phyloP scores from a whole-genome alignment of 2,329 filamentous ascomycete species.

The Ceratocystis smalleyi region DNA sequence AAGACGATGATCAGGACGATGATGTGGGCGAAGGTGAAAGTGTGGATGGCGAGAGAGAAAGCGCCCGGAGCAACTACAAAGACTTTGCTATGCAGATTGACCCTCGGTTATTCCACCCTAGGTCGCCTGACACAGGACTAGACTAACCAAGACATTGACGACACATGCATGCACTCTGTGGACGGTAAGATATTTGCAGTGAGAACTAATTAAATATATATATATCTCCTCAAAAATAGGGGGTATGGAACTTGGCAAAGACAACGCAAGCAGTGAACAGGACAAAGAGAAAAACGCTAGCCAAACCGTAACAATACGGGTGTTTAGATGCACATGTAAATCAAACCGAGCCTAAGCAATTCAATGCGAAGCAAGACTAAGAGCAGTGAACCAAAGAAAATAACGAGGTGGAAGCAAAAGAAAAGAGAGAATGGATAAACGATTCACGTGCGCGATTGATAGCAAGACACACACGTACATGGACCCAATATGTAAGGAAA shows the following conservation, averaged over 20 bases:
- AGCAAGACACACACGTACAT: not conserved
- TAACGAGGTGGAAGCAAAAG: not conserved
- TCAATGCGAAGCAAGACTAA: constrained; percentile 10
- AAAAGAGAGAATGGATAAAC: not conserved
- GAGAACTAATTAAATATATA: constrained; percentile 1
- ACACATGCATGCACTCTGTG: too few relatives aligned
- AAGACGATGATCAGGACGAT: constrained; percentile 20
- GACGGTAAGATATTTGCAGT: not conserved
- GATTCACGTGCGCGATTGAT: too few relatives aligned
- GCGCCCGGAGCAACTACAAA: constrained; percentile 20
- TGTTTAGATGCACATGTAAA: constrained; percentile 2
- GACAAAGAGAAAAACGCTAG: not conserved
- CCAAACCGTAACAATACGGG: not conserved
- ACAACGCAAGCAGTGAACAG: too few relatives aligned
- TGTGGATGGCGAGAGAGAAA: constrained; percentile 16
- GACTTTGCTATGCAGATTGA: constrained; percentile 17
- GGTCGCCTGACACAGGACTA: not conserved
- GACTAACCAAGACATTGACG: not conserved
- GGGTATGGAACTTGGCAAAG: too few relatives aligned
- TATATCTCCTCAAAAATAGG: not conserved
- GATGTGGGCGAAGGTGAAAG: constrained; percentile 19
- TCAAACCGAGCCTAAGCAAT: not conserved
- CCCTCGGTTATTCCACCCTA: constrained; percentile 10
- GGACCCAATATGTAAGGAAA: not conserved
- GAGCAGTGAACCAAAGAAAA: not conserved